Percentiles rank a stretch among this genome's conserved stretches.
Evolutionary conservation across 1,284 basidiomycete species (phyloP).

Genomic region (Heterobasidion occidentale): DNA sequence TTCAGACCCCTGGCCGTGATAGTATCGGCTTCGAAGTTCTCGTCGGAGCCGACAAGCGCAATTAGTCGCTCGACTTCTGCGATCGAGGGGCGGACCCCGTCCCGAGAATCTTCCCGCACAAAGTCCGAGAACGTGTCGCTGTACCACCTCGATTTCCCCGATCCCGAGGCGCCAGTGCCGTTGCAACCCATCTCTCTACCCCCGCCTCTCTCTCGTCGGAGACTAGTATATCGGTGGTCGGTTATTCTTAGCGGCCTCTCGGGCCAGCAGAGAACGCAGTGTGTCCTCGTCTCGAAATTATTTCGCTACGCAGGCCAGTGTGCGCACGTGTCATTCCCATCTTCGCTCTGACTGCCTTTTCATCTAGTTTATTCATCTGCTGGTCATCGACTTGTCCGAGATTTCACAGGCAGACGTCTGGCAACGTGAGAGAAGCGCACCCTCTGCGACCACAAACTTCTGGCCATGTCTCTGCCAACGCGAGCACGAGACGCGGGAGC

Average conservation of each 20-base stretch:
- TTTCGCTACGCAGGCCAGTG: conserved; percentile 58
- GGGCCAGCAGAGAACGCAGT: conserved; percentile 31
- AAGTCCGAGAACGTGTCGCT: no score
- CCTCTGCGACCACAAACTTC: conserved; percentile 45
- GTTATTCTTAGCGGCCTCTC: conserved; percentile 44
- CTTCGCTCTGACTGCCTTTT: neutral
- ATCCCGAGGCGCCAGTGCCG: no score
- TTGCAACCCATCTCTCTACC: conserved; percentile 37
- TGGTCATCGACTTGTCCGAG: conserved; percentile 13
- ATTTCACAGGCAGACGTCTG: no score
- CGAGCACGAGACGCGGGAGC: conserved; percentile 29
- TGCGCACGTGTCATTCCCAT: neutral
- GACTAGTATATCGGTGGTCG: conserved; percentile 42
- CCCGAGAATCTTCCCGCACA: no score
- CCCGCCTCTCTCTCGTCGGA: conserved; percentile 48
- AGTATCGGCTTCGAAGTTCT: conserved; percentile 10
- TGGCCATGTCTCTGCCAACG: conserved; percentile 61
- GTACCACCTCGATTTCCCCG: no score
- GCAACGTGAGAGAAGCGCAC: conserved; percentile 21
- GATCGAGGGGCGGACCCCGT: no score
- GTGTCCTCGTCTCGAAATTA: conserved; percentile 44
- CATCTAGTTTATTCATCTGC: conserved; percentile 56
- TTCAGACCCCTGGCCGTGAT: conserved; percentile 26
- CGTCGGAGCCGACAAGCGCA: neutral
- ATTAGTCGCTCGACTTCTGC: no score